phyloP scores from a whole-genome alignment of 2,329 filamentous ascomycete genomes.

The Neopestalotiopsis sp. region DNA sequence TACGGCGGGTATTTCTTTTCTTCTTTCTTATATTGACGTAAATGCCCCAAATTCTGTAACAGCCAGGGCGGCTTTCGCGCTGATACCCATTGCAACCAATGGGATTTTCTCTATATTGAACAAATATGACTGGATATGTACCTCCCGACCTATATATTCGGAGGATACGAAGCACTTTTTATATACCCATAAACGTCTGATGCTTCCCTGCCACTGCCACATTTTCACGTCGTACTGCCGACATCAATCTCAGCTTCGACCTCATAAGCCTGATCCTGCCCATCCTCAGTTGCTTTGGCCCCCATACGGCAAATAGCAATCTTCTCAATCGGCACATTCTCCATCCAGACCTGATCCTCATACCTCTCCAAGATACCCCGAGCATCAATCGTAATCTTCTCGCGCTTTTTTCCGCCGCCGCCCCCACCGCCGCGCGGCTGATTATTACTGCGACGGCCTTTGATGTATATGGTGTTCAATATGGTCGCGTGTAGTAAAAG shows the following conservation, averaged over 20 bases:
- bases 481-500: conserved; percentile 85
- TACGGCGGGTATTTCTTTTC: no score
- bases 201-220: not conserved
- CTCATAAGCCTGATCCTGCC: conserved; percentile 56
- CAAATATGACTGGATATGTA: not conserved
- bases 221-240: not conserved
- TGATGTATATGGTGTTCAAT: conserved; percentile 83
- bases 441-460: conserved; percentile 34
- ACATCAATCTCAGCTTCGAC: conserved; percentile 54
- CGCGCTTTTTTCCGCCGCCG: conserved; percentile 34
- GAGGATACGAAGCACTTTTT: no score
- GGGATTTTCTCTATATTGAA: not conserved
- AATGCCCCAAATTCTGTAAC: no score
- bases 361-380: conserved; percentile 63
- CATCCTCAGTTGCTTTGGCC: conserved; percentile 68
- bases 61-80: no score
- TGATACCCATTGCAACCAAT: no score
- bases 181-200: no score
- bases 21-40: not conserved
- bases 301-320: conserved; percentile 89
- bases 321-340: conserved; percentile 68
- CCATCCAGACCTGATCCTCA: conserved; percentile 73
- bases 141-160: no score
- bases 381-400: conserved; percentile 59
- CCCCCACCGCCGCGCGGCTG: not conserved